Conservation (phyloP, 2,329 filamentous ascomycete species). For the Calonectria honghensis region DNA sequence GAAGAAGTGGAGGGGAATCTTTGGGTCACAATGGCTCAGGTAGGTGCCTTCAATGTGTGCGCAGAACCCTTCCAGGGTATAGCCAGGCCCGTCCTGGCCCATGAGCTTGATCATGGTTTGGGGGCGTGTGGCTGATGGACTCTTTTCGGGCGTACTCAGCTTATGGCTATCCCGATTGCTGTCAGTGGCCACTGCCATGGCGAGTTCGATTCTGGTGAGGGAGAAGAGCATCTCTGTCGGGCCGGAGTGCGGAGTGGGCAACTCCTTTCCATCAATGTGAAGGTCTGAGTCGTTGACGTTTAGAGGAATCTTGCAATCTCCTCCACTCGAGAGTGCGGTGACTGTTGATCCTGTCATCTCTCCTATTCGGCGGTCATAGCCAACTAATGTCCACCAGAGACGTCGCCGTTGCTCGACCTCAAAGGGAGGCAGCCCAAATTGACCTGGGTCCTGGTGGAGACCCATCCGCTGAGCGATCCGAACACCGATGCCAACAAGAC, state of each 20-base stretch:
- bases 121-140: constrained; percentile 49
- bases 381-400: constrained; percentile 83
- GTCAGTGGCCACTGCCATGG: constrained; percentile 71
- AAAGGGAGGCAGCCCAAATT: constrained; percentile 72
- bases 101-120: constrained; percentile 66
- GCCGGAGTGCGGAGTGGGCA: constrained; percentile 68
- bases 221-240: constrained; percentile 78
- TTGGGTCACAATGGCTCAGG: constrained; percentile 73
- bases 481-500: constrained; percentile 78
- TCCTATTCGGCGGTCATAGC: constrained; percentile 81
- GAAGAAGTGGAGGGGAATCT: constrained; percentile 76
- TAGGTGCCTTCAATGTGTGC: constrained; percentile 74
- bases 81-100: constrained; percentile 68
- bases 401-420: constrained; percentile 83
- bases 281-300: constrained; percentile 79
- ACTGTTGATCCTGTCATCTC: constrained; percentile 78
- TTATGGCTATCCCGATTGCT: constrained; percentile 62
- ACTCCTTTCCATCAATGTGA: constrained; percentile 73
- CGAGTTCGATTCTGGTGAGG: constrained; percentile 74
- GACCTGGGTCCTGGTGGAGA: constrained; percentile 77
- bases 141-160: constrained; percentile 55
- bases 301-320: constrained; percentile 74
- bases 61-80: constrained; percentile 72
- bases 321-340: constrained; percentile 72
- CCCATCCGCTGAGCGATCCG: constrained; percentile 82